Conservation (phyloP, 257 asterid genomes). For the Solanum peruvianum region DNA sequence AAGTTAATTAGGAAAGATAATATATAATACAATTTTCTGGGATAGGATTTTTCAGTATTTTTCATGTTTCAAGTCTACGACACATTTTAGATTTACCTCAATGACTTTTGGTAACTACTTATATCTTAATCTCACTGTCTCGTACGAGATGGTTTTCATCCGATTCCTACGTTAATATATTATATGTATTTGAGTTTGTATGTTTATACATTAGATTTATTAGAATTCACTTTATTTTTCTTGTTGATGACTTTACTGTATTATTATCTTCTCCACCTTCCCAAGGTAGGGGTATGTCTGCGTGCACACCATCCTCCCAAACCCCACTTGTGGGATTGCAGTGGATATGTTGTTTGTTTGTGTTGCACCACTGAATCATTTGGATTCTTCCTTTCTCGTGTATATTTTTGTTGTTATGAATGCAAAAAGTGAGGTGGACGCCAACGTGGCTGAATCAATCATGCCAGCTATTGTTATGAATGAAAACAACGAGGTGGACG, state of each 20-base stretch:
- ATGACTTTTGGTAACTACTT: neutral
- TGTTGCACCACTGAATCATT: neutral
- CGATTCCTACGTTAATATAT: neutral
- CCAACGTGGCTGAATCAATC: too few species aligned
- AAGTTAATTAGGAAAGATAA: neutral
- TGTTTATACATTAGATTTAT: neutral
- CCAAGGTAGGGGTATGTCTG: neutral
- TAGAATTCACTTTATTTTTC: neutral
- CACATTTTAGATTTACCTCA: neutral
- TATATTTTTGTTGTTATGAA: neutral
- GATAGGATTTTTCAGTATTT: neutral
- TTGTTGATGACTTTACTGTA: neutral
- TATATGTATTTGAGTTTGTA: neutral
- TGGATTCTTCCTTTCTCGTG: neutral
- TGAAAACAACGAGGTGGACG: too few species aligned
- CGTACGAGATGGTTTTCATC: neutral
- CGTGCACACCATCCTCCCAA: neutral
- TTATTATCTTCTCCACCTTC: neutral
- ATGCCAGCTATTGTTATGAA: too few species aligned
- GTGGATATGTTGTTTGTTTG: neutral
- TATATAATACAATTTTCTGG: neutral
- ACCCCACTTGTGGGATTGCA: neutral
- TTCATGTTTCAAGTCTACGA: neutral
- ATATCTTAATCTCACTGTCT: neutral
- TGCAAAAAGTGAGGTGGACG: too few species aligned